Conservation (phyloP, 1,284 basidiomycete species). For the Leccinum huronense region DNA sequence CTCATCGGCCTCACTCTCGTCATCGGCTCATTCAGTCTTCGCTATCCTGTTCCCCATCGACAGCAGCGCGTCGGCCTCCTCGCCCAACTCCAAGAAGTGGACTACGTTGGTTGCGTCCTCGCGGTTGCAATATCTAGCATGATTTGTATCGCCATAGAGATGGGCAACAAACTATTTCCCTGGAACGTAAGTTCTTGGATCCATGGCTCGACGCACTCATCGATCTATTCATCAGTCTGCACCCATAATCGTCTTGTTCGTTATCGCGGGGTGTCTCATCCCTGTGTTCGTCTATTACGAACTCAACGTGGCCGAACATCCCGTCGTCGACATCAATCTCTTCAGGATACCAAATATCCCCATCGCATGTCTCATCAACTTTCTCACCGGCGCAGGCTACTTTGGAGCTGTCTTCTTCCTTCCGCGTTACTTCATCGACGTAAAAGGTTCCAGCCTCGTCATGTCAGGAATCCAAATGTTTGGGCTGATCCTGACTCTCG, state of each 20-base stretch:
- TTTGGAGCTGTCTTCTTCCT: constrained; percentile 37
- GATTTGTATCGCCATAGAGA: constrained; percentile 37
- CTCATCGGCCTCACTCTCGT: constrained; percentile 34
- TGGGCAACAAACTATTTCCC: constrained; percentile 38
- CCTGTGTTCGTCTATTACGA: constrained; percentile 37
- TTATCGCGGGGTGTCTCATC: constrained; percentile 31
- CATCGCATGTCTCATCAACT: constrained; percentile 36
- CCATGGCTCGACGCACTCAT: constrained; percentile 1
- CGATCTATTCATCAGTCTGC: constrained; percentile 25
- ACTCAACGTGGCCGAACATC: constrained; percentile 35
- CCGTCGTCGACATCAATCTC: constrained; percentile 33
- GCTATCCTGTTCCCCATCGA: constrained; percentile 36
- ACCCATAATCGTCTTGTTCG: constrained; percentile 31
- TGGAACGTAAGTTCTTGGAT: constrained; percentile 30
- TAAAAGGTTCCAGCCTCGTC: constrained; percentile 34
- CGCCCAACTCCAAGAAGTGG: constrained; percentile 34
- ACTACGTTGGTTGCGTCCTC: constrained; percentile 31
- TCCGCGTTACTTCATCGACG: constrained; percentile 39
- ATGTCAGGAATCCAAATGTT: constrained; percentile 36
- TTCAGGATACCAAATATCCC: constrained; percentile 37
- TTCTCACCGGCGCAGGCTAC: constrained; percentile 38
- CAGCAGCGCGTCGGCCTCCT: constrained; percentile 34
- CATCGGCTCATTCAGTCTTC: constrained; percentile 29
- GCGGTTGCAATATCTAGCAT: constrained; percentile 36
- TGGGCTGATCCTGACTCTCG: constrained; percentile 33